Conservation (phyloP, 345 rosid genomes). For the Trapa incisa region DNA sequence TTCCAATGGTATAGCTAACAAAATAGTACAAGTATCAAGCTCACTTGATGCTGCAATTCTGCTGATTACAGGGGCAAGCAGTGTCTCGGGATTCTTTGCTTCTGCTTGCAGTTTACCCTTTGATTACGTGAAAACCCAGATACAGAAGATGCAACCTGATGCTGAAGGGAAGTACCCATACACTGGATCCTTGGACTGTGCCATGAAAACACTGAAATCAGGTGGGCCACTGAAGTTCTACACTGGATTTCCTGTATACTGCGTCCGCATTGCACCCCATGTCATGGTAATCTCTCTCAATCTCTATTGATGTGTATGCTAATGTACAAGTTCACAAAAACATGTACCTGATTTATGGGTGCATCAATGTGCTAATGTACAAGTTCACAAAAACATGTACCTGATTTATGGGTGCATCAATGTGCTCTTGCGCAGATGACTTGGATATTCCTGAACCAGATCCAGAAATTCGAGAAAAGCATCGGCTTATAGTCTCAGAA, state of each 20-base stretch:
- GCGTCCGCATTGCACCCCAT: constrained; percentile 92
- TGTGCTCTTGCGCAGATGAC: constrained; percentile 59
- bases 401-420: constrained; percentile 8
- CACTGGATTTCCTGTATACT: constrained; percentile 94
- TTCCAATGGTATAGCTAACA: no score
- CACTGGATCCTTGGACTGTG: constrained; percentile 83
- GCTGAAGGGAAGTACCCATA: constrained; percentile 85
- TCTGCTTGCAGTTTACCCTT: constrained; percentile 94
- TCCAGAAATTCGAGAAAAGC: constrained; percentile 43
- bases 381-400: not conserved
- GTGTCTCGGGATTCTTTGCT: constrained; percentile 84
- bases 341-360: constrained; percentile 2
- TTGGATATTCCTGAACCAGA: constrained; percentile 95
- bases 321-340: not conserved
- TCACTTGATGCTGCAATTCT: not conserved
- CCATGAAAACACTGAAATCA: constrained; percentile 57
- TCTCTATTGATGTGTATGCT: not conserved
- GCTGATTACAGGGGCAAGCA: constrained; percentile 62
- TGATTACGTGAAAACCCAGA: constrained; percentile 94
- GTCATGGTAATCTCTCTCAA: constrained; percentile 58
- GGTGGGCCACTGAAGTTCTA: constrained; percentile 92
- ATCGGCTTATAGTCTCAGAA: constrained; percentile 27
- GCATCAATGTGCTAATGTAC: constrained; percentile 3
- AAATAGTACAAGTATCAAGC: no score
- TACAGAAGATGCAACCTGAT: constrained; percentile 99